Percentiles rank a stretch among this genome's conserved stretches.
phyloP scores from a whole-genome alignment of 2,329 filamentous ascomycete genomes.

The Arthrobotrys conoides region DNA sequence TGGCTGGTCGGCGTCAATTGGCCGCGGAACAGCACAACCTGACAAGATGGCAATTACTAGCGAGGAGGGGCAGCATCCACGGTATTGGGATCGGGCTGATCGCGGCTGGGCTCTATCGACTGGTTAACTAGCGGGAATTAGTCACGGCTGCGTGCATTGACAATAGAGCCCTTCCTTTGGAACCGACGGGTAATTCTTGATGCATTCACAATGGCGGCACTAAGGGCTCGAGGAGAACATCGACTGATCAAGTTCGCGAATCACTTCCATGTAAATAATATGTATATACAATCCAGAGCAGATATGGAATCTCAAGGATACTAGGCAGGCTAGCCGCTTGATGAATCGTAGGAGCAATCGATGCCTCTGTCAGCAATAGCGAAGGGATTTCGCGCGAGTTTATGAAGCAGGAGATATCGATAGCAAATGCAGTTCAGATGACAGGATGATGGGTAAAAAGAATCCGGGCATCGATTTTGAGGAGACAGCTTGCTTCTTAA shows the following conservation, averaged over 20 bases:
- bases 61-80: conserved; percentile 51
- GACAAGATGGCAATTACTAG: conserved; percentile 63
- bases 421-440: not conserved
- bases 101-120: conserved; percentile 45
- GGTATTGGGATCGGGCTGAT: conserved; percentile 56
- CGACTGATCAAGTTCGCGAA: not conserved
- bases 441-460: conserved; percentile 4
- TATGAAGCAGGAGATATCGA: conserved; percentile 1
- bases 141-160: conserved; percentile 22
- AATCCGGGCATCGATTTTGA: conserved; percentile 39
- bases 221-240: not conserved
- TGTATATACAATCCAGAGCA: conserved; percentile 57
- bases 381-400: not conserved
- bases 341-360: conserved; percentile 9
- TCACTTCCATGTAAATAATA: conserved; percentile 47
- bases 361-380: not conserved
- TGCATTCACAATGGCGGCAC: not conserved
- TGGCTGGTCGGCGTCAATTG: conserved; percentile 80
- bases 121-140: conserved; percentile 41
- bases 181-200: conserved; percentile 5
- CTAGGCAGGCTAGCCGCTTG: not conserved
- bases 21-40: conserved; percentile 73
- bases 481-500: conserved; percentile 27
- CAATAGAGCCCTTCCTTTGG: not conserved
- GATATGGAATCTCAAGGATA: not conserved